Evolutionary conservation across 1,284 basidiomycete genomes (phyloP).

Genomic region (Malassezia brasiliensis): DNA sequence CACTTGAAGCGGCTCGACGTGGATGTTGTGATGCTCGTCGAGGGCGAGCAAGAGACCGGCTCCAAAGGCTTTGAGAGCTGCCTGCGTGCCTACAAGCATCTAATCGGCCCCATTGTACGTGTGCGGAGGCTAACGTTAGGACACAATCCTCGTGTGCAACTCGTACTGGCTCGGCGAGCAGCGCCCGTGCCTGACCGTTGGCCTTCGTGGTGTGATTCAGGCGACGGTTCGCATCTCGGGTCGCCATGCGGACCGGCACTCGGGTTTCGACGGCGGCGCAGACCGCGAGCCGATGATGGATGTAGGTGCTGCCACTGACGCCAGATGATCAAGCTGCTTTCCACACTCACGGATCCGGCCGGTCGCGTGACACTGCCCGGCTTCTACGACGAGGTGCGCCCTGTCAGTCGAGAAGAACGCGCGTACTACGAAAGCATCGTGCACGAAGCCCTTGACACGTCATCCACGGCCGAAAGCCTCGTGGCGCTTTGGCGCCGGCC

Average conservation of each 20-base stretch:
- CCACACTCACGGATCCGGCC: conserved; percentile 58
- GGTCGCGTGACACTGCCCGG: conserved; percentile 61
- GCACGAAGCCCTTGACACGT: background rate
- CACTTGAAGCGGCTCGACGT: conserved; percentile 64
- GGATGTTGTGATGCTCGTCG: conserved; percentile 81
- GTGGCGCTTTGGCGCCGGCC: conserved; percentile 40
- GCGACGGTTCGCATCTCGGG: conserved; percentile 61
- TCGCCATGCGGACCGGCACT: conserved; percentile 65
- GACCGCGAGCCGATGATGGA: conserved; percentile 82
- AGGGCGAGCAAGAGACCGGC: conserved; percentile 92
- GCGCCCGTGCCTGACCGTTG: conserved; percentile 90
- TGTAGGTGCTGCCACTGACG: conserved; percentile 55
- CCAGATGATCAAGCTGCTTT: conserved; percentile 65
- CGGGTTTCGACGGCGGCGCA: conserved; percentile 84
- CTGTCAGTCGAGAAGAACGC: conserved; percentile 28
- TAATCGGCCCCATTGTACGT: conserved; percentile 26
- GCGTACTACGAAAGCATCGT: conserved; percentile 45
- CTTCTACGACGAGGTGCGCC: conserved; percentile 60
- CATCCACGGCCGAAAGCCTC: conserved; percentile 21
- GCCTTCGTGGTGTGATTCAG: conserved; percentile 81
- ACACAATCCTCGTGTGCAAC: conserved; percentile 54
- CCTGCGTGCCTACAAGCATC: conserved; percentile 60
- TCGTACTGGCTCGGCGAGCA: conserved; percentile 94
- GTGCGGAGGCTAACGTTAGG: background rate
- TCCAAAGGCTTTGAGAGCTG: conserved; percentile 72